Conservation (phyloP, 768 basidiomycete species). For the Suillus weaverae region DNA sequence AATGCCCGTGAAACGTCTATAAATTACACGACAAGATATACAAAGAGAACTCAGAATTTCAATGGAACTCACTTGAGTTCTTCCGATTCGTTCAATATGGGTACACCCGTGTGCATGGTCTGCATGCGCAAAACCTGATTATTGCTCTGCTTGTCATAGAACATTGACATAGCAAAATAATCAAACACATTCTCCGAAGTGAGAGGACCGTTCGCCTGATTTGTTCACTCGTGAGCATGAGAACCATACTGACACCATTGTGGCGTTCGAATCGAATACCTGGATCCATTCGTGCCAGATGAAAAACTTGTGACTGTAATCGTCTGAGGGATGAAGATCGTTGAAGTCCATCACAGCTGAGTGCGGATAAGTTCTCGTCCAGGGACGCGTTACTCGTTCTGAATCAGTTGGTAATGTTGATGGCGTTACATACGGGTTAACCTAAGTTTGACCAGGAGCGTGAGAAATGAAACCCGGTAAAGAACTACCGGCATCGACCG, state of each 20-base stretch:
- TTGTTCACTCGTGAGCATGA: constrained; percentile 1
- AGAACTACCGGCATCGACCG: background rate
- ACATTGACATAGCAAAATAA: constrained; percentile 89
- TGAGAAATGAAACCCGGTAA: constrained; percentile 28
- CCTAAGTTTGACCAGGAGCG: constrained; percentile 19
- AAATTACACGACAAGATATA: constrained; percentile 10
- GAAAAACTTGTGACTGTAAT: constrained; percentile 81
- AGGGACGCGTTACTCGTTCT: background rate
- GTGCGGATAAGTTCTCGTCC: background rate
- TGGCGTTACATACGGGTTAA: too few relatives aligned
- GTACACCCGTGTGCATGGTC: constrained; percentile 80
- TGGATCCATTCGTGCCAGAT: constrained; percentile 93
- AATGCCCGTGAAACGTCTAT: constrained; percentile 81
- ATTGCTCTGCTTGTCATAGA: constrained; percentile 92
- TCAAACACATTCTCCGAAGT: constrained; percentile 80
- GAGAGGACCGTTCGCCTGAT: constrained; percentile 74
- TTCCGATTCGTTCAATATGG: constrained; percentile 77
- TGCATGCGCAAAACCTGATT: constrained; percentile 94
- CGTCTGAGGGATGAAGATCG: constrained; percentile 79
- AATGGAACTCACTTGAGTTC: constrained; percentile 68
- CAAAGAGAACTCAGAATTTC: background rate
- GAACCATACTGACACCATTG: constrained; percentile 1
- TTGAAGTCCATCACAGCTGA: constrained; percentile 42
- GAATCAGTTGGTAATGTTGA: background rate
- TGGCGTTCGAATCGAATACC: constrained; percentile 34